Percentiles rank a stretch among this genome's conserved stretches.
Evolutionary conservation across 495 filamentous ascomycete genomes (phyloP).

Genomic region (Neurospora sp.): DNA sequence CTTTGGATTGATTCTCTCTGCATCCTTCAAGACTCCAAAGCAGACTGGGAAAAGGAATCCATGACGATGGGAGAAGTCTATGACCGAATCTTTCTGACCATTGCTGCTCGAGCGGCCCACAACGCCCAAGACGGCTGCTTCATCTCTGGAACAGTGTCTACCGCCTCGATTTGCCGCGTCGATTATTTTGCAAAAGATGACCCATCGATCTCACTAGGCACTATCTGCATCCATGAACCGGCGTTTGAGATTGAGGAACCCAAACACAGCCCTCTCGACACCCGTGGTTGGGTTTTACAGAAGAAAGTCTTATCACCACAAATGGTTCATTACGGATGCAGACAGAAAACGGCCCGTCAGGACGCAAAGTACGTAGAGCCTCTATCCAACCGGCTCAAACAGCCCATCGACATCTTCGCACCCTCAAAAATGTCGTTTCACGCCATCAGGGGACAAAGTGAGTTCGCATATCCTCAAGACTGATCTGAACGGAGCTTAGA

Average conservation of each 20-base stretch:
- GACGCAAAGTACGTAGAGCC: background rate
- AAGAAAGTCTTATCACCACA: background rate
- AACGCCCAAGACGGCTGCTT: background rate
- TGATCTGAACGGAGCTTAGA: background rate
- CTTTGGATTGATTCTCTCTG: slow-evolving; percentile 24
- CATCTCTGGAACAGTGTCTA: background rate
- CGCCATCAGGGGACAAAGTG: background rate
- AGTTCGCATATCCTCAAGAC: background rate
- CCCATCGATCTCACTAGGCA: background rate
- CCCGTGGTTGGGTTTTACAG: background rate
- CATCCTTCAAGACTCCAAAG: slow-evolving; percentile 23
- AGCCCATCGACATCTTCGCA: background rate
- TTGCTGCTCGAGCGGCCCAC: background rate
- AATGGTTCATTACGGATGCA: background rate
- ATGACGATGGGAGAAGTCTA: background rate
- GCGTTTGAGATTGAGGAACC: background rate
- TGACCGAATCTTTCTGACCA: background rate
- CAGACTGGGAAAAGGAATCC: slow-evolving; percentile 3
- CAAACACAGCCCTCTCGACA: background rate
- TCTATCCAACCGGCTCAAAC: background rate
- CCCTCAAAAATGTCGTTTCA: too few relatives aligned
- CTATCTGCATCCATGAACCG: background rate
- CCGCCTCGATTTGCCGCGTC: background rate
- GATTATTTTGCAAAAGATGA: background rate
- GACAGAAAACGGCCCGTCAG: background rate